Conservation (phyloP, 768 basidiomycete species). For the Amyloporia xantha region DNA sequence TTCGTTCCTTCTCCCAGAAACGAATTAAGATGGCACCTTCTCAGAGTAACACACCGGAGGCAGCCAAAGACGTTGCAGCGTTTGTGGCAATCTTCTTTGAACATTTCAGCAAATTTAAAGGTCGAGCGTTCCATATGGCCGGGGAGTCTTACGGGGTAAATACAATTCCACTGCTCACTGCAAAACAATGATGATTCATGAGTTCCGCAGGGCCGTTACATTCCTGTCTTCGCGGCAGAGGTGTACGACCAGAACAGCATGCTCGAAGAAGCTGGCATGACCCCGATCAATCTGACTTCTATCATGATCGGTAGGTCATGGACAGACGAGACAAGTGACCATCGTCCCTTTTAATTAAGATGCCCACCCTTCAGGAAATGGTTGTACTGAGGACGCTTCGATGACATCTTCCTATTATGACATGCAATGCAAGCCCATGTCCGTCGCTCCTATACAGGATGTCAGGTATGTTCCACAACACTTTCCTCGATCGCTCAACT, state of each 20-base stretch:
- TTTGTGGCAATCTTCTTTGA: constrained; percentile 73
- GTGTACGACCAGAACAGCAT: constrained; percentile 42
- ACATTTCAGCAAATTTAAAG: constrained; percentile 64
- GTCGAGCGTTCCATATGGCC: constrained; percentile 38
- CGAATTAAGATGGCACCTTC: not conserved
- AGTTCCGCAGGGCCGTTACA: constrained; percentile 38
- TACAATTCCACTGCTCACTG: not conserved
- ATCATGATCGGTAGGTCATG: constrained; percentile 41
- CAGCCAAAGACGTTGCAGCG: constrained; percentile 61
- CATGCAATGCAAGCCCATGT: constrained; percentile 39
- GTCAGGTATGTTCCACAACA: constrained; percentile 29
- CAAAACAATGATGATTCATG: not conserved
- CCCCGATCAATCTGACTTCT: constrained; percentile 43
- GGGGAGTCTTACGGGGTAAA: constrained; percentile 47
- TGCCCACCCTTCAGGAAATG: constrained; percentile 39
- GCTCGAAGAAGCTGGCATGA: constrained; percentile 37
- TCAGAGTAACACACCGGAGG: constrained; percentile 59
- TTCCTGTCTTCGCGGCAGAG: constrained; percentile 43
- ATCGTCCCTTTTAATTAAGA: too few species aligned
- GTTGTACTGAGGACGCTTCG: constrained; percentile 32
- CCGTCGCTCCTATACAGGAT: constrained; percentile 38
- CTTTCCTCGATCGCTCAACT: not conserved
- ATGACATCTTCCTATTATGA: constrained; percentile 40
- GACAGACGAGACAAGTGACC: constrained; percentile 13
- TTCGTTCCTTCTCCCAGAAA: not conserved